Evolutionary conservation across 371 early-diverging fungal genomes (phyloP).

Genomic region (Thermomucor indicae-seudaticae): DNA sequence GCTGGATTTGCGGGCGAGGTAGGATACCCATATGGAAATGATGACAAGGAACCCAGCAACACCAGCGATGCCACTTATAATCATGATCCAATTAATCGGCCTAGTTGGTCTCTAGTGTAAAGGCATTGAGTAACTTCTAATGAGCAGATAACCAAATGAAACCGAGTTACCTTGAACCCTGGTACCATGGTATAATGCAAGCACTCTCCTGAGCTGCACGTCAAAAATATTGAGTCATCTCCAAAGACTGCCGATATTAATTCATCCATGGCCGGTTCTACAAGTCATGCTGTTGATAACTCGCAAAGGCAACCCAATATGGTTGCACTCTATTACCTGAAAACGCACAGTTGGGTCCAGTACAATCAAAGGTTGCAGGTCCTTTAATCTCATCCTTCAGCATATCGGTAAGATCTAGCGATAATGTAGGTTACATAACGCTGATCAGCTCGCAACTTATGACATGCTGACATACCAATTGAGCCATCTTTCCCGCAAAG

Average conservation of each 20-base stretch:
- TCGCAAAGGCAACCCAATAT: background rate
- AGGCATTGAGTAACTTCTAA: background rate
- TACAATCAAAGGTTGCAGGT: constrained; percentile 70
- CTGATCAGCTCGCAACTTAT: background rate
- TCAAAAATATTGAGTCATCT: constrained; percentile 67
- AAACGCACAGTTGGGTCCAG: constrained; percentile 58
- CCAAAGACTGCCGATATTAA: constrained; percentile 71
- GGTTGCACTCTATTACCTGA: constrained; percentile 33
- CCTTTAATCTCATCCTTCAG: constrained; percentile 70
- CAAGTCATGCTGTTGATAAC: background rate
- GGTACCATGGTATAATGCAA: constrained; percentile 86
- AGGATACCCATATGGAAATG: constrained; percentile 35
- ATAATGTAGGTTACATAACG: too few species aligned
- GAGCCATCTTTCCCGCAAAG: constrained; percentile 77
- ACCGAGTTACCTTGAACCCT: constrained; percentile 48
- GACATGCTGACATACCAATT: constrained; percentile 43
- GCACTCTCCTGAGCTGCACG: constrained; percentile 80
- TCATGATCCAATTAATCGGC: constrained; percentile 57
- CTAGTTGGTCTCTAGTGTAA: constrained; percentile 37
- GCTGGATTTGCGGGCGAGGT: constrained; percentile 32
- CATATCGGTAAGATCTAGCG: constrained; percentile 63
- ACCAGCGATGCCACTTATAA: constrained; percentile 55
- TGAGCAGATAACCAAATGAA: background rate
- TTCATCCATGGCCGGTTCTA: constrained; percentile 71
- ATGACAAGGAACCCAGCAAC: constrained; percentile 56